A percentile compares a stretch with the other conserved stretches of the same genome.
Evolutionary conservation across 1,284 basidiomycete genomes (phyloP).

Genomic region (Ustilago bromivora): DNA sequence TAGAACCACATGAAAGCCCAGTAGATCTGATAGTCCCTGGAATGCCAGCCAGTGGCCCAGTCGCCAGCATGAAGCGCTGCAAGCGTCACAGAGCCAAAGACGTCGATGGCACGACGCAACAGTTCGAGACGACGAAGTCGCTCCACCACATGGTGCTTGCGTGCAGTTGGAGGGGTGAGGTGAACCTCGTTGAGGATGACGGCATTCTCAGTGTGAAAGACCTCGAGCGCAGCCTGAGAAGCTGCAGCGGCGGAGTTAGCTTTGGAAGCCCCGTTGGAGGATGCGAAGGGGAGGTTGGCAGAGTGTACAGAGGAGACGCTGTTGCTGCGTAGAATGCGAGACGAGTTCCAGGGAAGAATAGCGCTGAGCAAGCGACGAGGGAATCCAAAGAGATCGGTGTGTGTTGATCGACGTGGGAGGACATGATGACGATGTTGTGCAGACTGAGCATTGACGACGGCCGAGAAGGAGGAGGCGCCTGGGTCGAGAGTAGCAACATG

Average conservation of each 20-base stretch:
- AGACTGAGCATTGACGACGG: constrained; percentile 16
- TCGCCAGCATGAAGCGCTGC: constrained; percentile 46
- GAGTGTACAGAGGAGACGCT: constrained; percentile 27
- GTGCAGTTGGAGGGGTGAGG: constrained; percentile 45
- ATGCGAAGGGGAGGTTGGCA: constrained; percentile 12
- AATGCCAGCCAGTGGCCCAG: constrained; percentile 35
- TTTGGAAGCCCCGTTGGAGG: constrained; percentile 18
- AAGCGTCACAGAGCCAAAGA: constrained; percentile 41
- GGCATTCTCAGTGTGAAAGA: constrained; percentile 67
- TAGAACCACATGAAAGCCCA: constrained; percentile 60
- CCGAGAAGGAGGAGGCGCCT: constrained; percentile 49
- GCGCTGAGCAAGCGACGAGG: constrained; percentile 34
- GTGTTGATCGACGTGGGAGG: constrained; percentile 1
- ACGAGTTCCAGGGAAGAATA: constrained; percentile 57
- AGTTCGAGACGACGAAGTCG: constrained; percentile 32
- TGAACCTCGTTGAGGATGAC: constrained; percentile 68
- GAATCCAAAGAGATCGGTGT: constrained; percentile 7
- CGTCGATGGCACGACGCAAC: constrained; percentile 53
- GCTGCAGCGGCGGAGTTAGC: constrained; percentile 15
- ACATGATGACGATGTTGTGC: constrained; percentile 12
- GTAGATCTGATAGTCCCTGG: constrained; percentile 29
- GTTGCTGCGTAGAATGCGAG: constrained; percentile 39
- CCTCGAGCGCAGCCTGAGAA: constrained; percentile 51
- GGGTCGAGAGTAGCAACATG: constrained; percentile 58
- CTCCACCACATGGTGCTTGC: constrained; percentile 11